Evolutionary conservation across 1,284 basidiomycete species (phyloP).

Genomic region (Cutaneotrichosporon mucoides): DNA sequence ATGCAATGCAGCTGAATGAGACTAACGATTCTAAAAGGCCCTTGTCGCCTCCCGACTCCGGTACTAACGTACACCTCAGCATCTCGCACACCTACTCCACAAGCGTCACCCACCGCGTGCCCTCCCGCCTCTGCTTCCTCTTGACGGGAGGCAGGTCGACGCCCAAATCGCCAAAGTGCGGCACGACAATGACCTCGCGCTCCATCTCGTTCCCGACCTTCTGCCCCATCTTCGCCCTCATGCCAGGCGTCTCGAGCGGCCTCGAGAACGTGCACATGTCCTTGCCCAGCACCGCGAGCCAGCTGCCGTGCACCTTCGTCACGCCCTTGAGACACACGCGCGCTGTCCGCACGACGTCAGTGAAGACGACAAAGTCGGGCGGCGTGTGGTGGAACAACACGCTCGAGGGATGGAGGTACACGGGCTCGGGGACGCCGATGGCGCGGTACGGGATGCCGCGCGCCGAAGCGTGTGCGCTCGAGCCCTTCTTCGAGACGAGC

Average conservation of each 20-base stretch:
- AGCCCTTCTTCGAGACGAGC: conserved; percentile 56
- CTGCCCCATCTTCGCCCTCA: conserved; percentile 9
- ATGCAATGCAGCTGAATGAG: no score
- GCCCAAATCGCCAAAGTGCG: conserved; percentile 72
- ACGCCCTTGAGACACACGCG: conserved; percentile 79
- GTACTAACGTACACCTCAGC: no score
- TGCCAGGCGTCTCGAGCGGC: conserved; percentile 62
- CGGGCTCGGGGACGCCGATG: conserved; percentile 75
- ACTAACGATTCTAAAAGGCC: no score
- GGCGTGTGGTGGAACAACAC: conserved; percentile 66
- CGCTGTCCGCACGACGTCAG: conserved; percentile 71
- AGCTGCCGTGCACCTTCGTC: conserved; percentile 81
- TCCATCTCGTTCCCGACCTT: conserved; percentile 34
- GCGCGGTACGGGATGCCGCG: conserved; percentile 81
- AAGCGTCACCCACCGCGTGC: conserved; percentile 47
- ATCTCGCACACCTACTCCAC: conserved; percentile 23
- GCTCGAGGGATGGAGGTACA: conserved; percentile 89
- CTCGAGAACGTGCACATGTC: conserved; percentile 85
- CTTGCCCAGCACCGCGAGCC: conserved; percentile 76
- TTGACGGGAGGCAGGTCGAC: conserved; percentile 80
- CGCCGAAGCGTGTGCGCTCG: conserved; percentile 65
- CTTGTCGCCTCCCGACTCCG: no score
- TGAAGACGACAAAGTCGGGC: conserved; percentile 82
- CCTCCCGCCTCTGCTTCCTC: conserved; percentile 49
- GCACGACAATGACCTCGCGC: conserved; percentile 60